Conservation (phyloP, 208 protist genomes). For the Trypanosoma melophagium region DNA sequence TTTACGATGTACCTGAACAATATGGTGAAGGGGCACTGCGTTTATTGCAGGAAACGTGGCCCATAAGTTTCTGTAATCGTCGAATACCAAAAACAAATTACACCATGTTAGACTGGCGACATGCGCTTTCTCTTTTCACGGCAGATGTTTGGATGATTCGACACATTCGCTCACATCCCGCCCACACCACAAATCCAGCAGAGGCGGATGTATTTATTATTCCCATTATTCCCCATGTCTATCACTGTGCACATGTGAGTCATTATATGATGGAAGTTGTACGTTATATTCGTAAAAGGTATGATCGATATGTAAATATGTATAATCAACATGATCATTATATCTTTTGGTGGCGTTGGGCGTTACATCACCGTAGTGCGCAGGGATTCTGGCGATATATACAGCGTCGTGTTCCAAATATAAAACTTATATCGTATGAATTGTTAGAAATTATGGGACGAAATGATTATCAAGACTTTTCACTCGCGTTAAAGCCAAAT, state of each 20-base stretch:
- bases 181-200: conserved; percentile 13
- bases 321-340: conserved; percentile 28
- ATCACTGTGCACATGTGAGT: conserved; percentile 28
- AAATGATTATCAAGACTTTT: conserved; percentile 32
- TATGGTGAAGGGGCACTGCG: conserved; percentile 21
- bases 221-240: conserved; percentile 30
- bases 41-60: conserved; percentile 19
- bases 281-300: conserved; percentile 3
- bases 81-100: conserved; percentile 27
- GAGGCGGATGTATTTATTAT: conserved; percentile 34
- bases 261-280: conserved; percentile 27
- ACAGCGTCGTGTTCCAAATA: conserved; percentile 11
- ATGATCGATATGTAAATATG: conserved; percentile 1
- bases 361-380: conserved; percentile 23
- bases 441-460: conserved; percentile 30
- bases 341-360: conserved; percentile 37
- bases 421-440: conserved; percentile 32
- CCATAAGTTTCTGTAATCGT: conserved; percentile 25
- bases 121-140: conserved; percentile 29
- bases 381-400: conserved; percentile 16
- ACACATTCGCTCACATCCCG: conserved; percentile 22
- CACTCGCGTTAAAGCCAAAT: conserved; percentile 28
- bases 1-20: conserved; percentile 24
- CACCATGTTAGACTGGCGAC: conserved; percentile 34
- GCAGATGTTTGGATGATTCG: conserved; percentile 28